phyloP scores from a whole-genome alignment of 345 rosid species.

The Syzygium grande region DNA sequence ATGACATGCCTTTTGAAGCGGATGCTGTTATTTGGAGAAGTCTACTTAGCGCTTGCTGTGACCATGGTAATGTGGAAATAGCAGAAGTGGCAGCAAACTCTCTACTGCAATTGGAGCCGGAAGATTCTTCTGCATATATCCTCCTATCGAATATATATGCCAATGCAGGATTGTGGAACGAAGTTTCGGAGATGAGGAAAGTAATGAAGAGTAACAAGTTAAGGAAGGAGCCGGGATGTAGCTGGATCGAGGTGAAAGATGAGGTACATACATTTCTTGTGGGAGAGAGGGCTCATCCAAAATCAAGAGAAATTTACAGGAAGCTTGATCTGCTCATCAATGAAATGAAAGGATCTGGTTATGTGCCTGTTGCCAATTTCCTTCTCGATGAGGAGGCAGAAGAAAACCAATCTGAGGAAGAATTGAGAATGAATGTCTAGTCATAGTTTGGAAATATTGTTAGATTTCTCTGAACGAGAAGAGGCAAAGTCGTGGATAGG shows the following conservation, averaged over 20 bases:
- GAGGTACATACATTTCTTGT: conserved; percentile 66
- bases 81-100: conserved; percentile 58
- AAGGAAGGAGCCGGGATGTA: conserved; percentile 92
- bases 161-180: conserved; percentile 84
- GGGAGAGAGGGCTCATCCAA: conserved; percentile 66
- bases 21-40: conserved; percentile 86
- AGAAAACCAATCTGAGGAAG: background rate
- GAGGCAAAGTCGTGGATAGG: background rate
- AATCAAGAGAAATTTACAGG: conserved; percentile 47
- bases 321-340: conserved; percentile 35
- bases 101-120: conserved; percentile 60
- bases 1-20: conserved; percentile 69
- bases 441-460: background rate
- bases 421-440: background rate
- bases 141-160: conserved; percentile 82
- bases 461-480: background rate
- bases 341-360: conserved; percentile 48
- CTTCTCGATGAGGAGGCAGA: conserved; percentile 6
- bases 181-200: conserved; percentile 58
- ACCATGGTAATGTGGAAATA: conserved; percentile 63
- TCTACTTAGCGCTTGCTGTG: conserved; percentile 65
- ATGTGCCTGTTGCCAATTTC: conserved; percentile 12
- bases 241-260: conserved; percentile 86
- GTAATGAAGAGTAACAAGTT: conserved; percentile 54
- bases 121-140: conserved; percentile 71